Conservation (phyloP, 106 monocot genomes). For the Allium fistulosum region DNA sequence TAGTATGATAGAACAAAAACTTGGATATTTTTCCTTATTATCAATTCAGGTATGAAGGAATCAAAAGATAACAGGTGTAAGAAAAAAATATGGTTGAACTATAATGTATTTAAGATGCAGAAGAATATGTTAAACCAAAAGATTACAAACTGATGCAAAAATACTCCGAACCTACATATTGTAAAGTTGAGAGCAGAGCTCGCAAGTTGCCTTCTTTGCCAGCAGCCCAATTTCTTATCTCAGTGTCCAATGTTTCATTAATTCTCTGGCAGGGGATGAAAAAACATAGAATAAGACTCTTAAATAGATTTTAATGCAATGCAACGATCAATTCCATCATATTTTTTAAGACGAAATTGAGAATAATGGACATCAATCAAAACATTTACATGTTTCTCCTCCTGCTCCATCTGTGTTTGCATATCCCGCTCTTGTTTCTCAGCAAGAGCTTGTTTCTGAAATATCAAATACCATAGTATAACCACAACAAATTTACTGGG, state of each 20-base stretch:
- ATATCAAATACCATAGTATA: neutral
- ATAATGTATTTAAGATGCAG: no score
- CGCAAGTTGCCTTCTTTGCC: slow-evolving; percentile 94
- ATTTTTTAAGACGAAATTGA: no score
- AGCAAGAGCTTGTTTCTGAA: slow-evolving; percentile 79
- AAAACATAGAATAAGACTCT: neutral
- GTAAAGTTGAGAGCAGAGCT: slow-evolving; percentile 86
- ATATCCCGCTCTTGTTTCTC: slow-evolving; percentile 80
- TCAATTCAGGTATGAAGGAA: no score
- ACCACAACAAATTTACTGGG: neutral
- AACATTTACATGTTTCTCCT: slow-evolving; percentile 60
- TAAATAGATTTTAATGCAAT: neutral
- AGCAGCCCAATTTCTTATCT: slow-evolving; percentile 90
- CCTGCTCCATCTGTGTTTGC: slow-evolving; percentile 57
- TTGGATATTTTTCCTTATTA: no score
- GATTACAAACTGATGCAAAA: neutral
- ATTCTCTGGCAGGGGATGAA: slow-evolving; percentile 54
- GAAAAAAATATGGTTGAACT: no score
- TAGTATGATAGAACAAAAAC: no score
- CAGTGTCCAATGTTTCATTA: slow-evolving; percentile 68
- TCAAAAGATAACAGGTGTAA: no score
- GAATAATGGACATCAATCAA: no score
- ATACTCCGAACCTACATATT: slow-evolving; percentile 65
- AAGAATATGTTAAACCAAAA: no score
- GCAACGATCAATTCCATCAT: no score